Percentiles rank a stretch among this genome's conserved stretches.
These are phyloP conservation scores for Cercospora sesami DNA, from an alignment of 2,329 filamentous ascomycete species.

Conservation along the genomic window DNA sequence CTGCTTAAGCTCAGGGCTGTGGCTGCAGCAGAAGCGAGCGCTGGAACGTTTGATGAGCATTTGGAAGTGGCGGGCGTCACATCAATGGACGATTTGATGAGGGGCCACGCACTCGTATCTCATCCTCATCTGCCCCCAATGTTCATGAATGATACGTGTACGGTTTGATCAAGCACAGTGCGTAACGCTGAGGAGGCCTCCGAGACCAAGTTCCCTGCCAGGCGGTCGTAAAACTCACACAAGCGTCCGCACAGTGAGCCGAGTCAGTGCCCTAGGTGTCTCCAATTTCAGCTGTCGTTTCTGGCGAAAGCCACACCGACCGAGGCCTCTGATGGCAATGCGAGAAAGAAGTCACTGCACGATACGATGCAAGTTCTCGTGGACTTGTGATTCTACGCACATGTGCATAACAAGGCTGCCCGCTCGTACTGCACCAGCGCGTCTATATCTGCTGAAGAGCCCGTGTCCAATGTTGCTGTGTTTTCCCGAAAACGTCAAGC, in stretches of 20 bases:
- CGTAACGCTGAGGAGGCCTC: background rate
- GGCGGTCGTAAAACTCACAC: constrained; percentile 11
- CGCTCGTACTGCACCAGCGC: background rate
- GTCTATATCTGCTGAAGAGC: constrained; percentile 4
- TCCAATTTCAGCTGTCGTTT: constrained; percentile 3
- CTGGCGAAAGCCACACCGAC: constrained; percentile 3
- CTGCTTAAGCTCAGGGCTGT: constrained; percentile 17
- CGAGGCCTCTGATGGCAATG: background rate
- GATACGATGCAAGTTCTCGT: background rate
- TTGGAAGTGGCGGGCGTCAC: constrained; percentile 13
- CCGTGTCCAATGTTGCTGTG: constrained; percentile 6
- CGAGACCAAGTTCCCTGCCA: constrained; percentile 10
- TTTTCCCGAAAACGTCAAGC: constrained; percentile 18
- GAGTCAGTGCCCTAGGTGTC: constrained; percentile 4
- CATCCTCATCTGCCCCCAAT: constrained; percentile 1
- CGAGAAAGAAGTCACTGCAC: background rate
- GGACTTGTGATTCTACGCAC: constrained; percentile 2
- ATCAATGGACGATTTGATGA: constrained; percentile 2
- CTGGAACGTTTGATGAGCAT: constrained; percentile 14
- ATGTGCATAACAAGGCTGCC: constrained; percentile 6
- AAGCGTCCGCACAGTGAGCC: constrained; percentile 4
- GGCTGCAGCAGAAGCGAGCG: constrained; percentile 1
- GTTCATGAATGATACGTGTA: background rate
- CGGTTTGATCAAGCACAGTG: background rate
- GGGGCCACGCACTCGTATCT: background rate